Base-by-base conservation (phyloP, 495 filamentous ascomycete species). In the Penicillium taxi region DNA sequence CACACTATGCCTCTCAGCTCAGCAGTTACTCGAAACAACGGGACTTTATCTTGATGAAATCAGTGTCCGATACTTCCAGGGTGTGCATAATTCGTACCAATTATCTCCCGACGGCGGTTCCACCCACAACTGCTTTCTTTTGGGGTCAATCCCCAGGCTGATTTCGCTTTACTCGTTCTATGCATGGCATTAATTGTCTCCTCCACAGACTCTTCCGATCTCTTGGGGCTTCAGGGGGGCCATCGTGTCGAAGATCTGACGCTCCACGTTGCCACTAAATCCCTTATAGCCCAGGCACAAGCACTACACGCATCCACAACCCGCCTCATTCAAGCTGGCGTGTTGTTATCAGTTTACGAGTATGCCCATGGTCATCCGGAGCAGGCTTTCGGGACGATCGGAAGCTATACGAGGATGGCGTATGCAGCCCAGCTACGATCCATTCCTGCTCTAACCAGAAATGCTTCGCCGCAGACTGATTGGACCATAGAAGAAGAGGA, bases 141-240 rank as follows among this genome's bases (percentile, higher is more conserved):
- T 9, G 45, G 37, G 25, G 38, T 23, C 21, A 16, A 18, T 23
- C 52, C 33, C 13, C 45, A 18, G 9, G 50, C 54, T 6, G 20
- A 48, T 49, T 59, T 61, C 34, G 56, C 64, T 0, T 39, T 62
- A 7, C 35, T 66, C 2, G 44, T 69, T 4, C 45, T 66, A 2
- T 30, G 39, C 14, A 66, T 68, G n/a, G n/a, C n/a, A n/a, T n/a
- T n/a, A n/a, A n/a, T n/a, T n/a, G 40, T 53, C 25, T 11, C 25
- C 3, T 27, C 25, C 1, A 27, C 6, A 27, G 25, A 27, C 3
- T 27, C 25, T 27, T 6, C 9, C 25, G 25, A 27, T 27, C 25
- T 27, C 25, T 11, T 27, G 25, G 25, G 25, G 1, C 3, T 13
- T 5, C 25, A 27, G 14, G 25, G 5, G 25, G 25, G 25, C 25